Conservation (phyloP, 306 rosid species). For the Cucurbita ficifolia region DNA sequence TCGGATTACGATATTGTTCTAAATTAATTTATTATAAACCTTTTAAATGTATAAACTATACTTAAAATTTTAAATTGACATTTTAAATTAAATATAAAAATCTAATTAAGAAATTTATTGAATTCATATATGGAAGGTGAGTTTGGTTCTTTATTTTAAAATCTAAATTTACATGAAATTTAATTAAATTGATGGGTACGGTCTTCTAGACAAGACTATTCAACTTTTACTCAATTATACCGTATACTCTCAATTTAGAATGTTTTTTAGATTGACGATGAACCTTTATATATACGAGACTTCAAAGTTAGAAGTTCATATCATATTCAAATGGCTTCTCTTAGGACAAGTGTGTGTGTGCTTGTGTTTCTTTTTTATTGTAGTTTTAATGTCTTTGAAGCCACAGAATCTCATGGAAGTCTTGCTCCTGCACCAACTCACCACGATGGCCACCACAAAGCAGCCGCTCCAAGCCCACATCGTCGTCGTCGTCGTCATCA, state of each 20-base stretch:
- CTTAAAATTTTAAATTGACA: too few species aligned
- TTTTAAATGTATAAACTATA: too few species aligned
- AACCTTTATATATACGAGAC: background rate
- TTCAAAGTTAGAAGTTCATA: too few species aligned
- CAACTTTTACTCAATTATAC: too few species aligned
- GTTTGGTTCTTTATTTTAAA: background rate
- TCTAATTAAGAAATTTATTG: background rate
- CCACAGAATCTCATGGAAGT: background rate
- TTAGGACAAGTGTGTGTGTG: background rate
- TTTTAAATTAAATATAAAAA: background rate
- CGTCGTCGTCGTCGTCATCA: background rate
- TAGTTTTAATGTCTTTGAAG: background rate
- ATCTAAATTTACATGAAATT: background rate
- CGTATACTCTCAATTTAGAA: too few species aligned
- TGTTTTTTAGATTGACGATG: background rate
- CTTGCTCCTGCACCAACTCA: background rate
- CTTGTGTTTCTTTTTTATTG: background rate
- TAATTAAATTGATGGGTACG: background rate
- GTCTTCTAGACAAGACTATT: background rate
- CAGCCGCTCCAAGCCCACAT: conserved; percentile 10
- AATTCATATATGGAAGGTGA: background rate
- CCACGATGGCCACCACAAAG: background rate
- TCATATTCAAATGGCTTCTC: background rate
- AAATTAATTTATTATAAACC: too few species aligned
- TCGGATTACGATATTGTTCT: too few species aligned